A percentile compares a stretch with the other conserved stretches of the same genome.
Conservation (phyloP, 768 basidiomycete genomes). For the Lactifluus echinatus region DNA sequence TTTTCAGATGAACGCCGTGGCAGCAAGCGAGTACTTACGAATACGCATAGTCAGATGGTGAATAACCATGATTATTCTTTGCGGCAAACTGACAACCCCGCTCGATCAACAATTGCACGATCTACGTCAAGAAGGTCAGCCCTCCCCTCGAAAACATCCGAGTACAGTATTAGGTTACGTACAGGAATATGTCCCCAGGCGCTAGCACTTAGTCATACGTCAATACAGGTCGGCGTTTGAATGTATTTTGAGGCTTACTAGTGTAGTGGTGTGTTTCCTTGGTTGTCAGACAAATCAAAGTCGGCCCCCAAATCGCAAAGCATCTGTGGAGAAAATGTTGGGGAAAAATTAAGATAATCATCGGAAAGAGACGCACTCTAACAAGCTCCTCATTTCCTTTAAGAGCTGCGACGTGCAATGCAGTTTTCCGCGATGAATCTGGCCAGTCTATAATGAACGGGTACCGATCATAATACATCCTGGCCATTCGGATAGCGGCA, state of each 20-base stretch:
- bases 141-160: no score
- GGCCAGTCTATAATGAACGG: slow-evolving; percentile 88
- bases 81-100: slow-evolving; percentile 77
- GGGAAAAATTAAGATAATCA: slow-evolving; percentile 17
- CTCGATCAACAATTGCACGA: slow-evolving; percentile 82
- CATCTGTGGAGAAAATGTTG: slow-evolving; percentile 44
- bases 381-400: slow-evolving; percentile 89
- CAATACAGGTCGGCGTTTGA: background rate
- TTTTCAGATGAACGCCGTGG: slow-evolving; percentile 17
- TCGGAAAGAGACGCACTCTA: slow-evolving; percentile 42
- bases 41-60: slow-evolving; percentile 89
- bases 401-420: slow-evolving; percentile 78
- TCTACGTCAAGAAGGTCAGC: slow-evolving; percentile 34
- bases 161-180: slow-evolving; percentile 28
- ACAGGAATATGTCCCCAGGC: slow-evolving; percentile 82
- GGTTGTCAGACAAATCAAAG: slow-evolving; percentile 79
- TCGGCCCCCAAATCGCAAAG: slow-evolving; percentile 88
- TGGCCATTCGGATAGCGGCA: slow-evolving; percentile 78
- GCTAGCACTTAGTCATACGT: slow-evolving; percentile 52
- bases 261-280: slow-evolving; percentile 88
- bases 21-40: slow-evolving; percentile 42
- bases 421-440: slow-evolving; percentile 82
- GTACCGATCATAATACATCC: slow-evolving; percentile 79
- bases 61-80: slow-evolving; percentile 87
- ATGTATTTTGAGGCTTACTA: slow-evolving; percentile 50